Base-by-base conservation (phyloP, 768 basidiomycete genomes). In the Panellus pusillus region DNA sequence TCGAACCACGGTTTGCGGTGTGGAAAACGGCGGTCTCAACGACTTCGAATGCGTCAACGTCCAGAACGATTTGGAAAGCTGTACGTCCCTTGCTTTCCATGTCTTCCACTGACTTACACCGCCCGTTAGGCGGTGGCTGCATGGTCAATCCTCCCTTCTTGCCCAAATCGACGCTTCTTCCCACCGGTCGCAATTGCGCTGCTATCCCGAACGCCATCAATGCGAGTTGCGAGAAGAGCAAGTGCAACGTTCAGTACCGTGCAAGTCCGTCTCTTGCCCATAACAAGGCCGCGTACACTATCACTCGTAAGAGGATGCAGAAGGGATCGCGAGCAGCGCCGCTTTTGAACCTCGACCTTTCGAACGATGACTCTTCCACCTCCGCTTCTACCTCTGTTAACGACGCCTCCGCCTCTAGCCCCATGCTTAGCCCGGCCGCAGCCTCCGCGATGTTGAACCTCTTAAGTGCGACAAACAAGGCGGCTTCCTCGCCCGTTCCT, bases 1-100 rank as follows among this genome's bases (percentile, higher is more conserved):
- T 38, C 13, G 47, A 2, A 14, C 6, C n/a, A 39, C 41, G 14
- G 54, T 52, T 24, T 60, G 58, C 28, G 58, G 58, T 39, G 46
- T 55, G 7, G 11, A 44, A 4, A 28, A 49, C 40, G 44, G 24
- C n/a, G 20, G 12, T 44, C 13, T 14, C 6, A 27, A 35, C 8
- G 55, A 41, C 47, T 55, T 55, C 36, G 54, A 55, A 5, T 60
- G 58, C 37, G 32, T 60, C 37, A 20, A 60, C 28, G 39, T 42
- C 13, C 19, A 15, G 11, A 27, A 8, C 15, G 19, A 52, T 42
- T 44, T 52, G 47, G 47, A 57, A 12, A 53, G 52, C 42, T 56
- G 55, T 60, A 6, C 19, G 52, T 50, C 18, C 12, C 11, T 19
- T 41, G 2, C 19, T 18, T 5, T 32, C 14, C 24, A 11, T 32